These are phyloP conservation scores for Rostrohypoxylon terebratum DNA, from an alignment of 495 filamentous ascomycete species.

Conservation along the genomic window DNA sequence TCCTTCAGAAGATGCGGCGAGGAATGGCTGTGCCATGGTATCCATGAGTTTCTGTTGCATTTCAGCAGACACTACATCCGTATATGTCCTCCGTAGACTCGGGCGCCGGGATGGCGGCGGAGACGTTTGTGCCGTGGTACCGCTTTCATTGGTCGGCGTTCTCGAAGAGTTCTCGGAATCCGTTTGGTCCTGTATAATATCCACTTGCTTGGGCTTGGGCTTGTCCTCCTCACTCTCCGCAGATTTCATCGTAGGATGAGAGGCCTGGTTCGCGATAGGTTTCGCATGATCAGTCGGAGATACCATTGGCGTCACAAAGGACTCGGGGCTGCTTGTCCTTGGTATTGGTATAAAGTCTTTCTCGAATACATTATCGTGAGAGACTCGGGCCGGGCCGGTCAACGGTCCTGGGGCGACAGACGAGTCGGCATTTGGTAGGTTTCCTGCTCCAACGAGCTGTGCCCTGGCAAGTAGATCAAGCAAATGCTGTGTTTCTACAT, in stretches of 20 bases:
- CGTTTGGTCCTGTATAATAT: conserved; percentile 33
- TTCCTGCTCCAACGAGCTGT: conserved; percentile 73
- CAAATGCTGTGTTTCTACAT: conserved; percentile 89
- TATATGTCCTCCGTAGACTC: conserved; percentile 87
- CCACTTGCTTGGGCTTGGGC: conserved; percentile 13
- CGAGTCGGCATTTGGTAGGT: conserved; percentile 57
- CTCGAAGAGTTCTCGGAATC: conserved; percentile 67
- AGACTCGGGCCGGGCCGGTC: conserved; percentile 77
- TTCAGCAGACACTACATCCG: conserved; percentile 76
- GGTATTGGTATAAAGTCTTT: conserved; percentile 69
- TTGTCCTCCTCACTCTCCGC: conserved; percentile 19
- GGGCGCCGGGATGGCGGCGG: conserved; percentile 70
- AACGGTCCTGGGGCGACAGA: conserved; percentile 67
- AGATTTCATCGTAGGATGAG: conserved; percentile 2
- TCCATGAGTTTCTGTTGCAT: conserved; percentile 90
- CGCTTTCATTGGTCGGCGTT: conserved; percentile 67
- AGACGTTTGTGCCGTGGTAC: conserved; percentile 64
- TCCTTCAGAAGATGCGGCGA: conserved; percentile 61
- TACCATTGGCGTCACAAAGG: conserved; percentile 52
- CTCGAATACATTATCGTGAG: conserved; percentile 82
- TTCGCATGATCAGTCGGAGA: conserved; percentile 50
- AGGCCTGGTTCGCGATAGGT: conserved; percentile 19
- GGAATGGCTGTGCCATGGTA: conserved; percentile 85
- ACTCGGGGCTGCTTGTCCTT: conserved; percentile 65
- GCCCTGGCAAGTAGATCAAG: conserved; percentile 86